Conservation (phyloP, 2,329 filamentous ascomycete genomes). For the Ophiostoma triangulosporum region DNA sequence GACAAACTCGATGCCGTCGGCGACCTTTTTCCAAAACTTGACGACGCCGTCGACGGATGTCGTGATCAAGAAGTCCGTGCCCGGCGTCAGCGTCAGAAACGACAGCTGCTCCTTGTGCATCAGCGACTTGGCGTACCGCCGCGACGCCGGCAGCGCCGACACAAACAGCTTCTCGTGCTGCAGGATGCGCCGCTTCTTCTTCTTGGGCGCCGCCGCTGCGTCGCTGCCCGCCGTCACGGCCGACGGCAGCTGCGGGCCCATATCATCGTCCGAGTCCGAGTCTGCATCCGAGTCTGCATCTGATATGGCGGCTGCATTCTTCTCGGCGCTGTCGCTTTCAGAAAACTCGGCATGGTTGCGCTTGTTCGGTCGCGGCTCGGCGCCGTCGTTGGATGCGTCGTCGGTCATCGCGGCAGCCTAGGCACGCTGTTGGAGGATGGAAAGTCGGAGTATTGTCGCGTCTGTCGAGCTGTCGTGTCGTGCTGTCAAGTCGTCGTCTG, state of each 20-base stretch:
- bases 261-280: constrained; percentile 62
- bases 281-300: constrained; percentile 10
- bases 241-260: constrained; percentile 81
- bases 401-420: constrained; percentile 7
- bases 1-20: constrained; percentile 85
- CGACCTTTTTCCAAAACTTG: constrained; percentile 98
- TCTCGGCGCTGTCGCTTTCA: constrained; percentile 25
- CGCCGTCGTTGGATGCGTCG: constrained; percentile 18
- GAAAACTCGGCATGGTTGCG: constrained; percentile 44
- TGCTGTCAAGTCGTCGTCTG: not conserved
- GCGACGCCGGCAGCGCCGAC: constrained; percentile 67
- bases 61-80: constrained; percentile 91
- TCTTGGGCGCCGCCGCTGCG: constrained; percentile 49
- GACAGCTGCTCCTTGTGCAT: constrained; percentile 97
- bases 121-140: constrained; percentile 83
- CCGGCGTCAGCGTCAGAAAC: constrained; percentile 76
- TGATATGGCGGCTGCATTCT: constrained; percentile 5
- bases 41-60: constrained; percentile 90
- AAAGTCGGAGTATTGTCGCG: not conserved
- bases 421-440: not conserved
- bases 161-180: constrained; percentile 94
- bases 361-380: constrained; percentile 30
- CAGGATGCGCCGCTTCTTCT: constrained; percentile 84
- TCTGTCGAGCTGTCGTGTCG: too few species aligned
- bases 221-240: constrained; percentile 33